Evolutionary conservation across 805 yeast genomes (phyloP).

Genomic region (Barnettozyma siamensis): DNA sequence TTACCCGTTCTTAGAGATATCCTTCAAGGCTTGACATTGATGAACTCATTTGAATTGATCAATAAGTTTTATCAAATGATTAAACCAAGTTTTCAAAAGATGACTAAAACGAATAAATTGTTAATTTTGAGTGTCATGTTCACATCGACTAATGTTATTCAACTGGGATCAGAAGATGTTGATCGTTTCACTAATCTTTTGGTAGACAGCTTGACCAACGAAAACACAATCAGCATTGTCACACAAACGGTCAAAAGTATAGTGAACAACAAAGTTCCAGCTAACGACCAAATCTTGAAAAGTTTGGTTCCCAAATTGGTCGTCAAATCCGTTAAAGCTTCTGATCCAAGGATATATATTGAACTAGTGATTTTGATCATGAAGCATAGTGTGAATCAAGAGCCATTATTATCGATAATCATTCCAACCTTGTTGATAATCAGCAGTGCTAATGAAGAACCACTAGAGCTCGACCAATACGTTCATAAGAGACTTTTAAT

Average conservation of each 20-base stretch:
- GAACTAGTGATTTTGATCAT: slow-evolving; percentile 23
- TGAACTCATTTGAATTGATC: slow-evolving; percentile 26
- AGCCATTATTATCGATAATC: slow-evolving; percentile 27
- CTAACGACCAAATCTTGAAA: slow-evolving; percentile 34
- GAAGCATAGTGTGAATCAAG: slow-evolving; percentile 11
- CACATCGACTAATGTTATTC: slow-evolving; percentile 32
- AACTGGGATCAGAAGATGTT: slow-evolving; percentile 32
- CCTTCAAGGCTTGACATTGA: slow-evolving; percentile 30
- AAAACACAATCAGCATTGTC: slow-evolving; percentile 35
- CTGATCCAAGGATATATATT: slow-evolving; percentile 25
- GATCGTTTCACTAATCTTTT: slow-evolving; percentile 31
- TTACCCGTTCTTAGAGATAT: slow-evolving; percentile 46
- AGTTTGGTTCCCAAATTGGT: slow-evolving; percentile 42
- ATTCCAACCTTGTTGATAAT: slow-evolving; percentile 33
- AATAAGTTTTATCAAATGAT: slow-evolving; percentile 34
- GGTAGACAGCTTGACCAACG: slow-evolving; percentile 29
- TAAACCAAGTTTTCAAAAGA: slow-evolving; percentile 24
- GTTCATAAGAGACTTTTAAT: slow-evolving; percentile 42
- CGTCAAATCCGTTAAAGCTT: slow-evolving; percentile 22
- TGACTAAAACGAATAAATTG: slow-evolving; percentile 31
- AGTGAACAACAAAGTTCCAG: slow-evolving; percentile 27
- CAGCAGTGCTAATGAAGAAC: not conserved
- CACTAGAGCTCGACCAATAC: slow-evolving; percentile 23
- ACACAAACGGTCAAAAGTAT: slow-evolving; percentile 61
- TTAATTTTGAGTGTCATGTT: slow-evolving; percentile 41